A percentile compares a stretch with the other conserved stretches of the same genome.
These are phyloP conservation scores for Biscogniauxia marginata DNA, from an alignment of 2,329 filamentous ascomycete genomes.

Conservation along the genomic window DNA sequence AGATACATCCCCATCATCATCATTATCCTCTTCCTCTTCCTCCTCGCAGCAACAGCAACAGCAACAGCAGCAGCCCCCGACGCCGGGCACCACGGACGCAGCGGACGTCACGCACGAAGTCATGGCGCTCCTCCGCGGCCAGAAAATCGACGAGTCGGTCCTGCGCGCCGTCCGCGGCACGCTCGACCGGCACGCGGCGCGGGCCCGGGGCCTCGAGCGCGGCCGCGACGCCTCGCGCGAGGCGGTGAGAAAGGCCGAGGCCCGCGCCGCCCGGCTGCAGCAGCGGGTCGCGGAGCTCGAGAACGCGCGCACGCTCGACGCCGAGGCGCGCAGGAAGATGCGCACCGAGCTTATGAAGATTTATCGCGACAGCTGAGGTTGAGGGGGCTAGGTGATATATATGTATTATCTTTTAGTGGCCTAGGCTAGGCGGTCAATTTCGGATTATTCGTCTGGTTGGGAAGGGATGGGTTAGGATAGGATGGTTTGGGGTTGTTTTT, in stretches of 20 bases:
- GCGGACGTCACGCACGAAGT: slow-evolving; percentile 44
- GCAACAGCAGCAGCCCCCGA: slow-evolving; percentile 15
- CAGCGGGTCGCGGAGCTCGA: slow-evolving; percentile 39
- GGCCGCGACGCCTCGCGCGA: slow-evolving; percentile 66
- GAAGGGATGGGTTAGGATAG: too few relatives aligned
- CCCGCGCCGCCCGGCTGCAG: slow-evolving; percentile 38
- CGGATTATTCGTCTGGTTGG: too few relatives aligned
- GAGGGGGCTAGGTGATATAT: background rate
- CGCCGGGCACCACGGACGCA: slow-evolving; percentile 20
- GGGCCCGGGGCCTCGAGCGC: slow-evolving; percentile 58
- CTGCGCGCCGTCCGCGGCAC: slow-evolving; percentile 40
- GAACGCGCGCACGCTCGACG: slow-evolving; percentile 33
- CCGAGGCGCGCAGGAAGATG: slow-evolving; percentile 18
- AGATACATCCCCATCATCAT: background rate
- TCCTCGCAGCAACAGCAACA: slow-evolving; percentile 10
- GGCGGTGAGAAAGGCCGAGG: slow-evolving; percentile 61
- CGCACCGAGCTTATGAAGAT: slow-evolving; percentile 6
- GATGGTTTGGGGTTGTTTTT: too few relatives aligned
- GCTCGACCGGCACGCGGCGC: slow-evolving; percentile 56
- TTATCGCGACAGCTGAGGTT: slow-evolving; percentile 1
- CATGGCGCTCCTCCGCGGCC: slow-evolving; percentile 46
- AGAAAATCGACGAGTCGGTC: slow-evolving; percentile 39
- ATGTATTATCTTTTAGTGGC: too few relatives aligned
- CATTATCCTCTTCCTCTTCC: slow-evolving; percentile 6
- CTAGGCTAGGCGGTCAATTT: too few relatives aligned